phyloP scores from a whole-genome alignment of 805 yeast genomes.

The Kodamaea laetipori region DNA sequence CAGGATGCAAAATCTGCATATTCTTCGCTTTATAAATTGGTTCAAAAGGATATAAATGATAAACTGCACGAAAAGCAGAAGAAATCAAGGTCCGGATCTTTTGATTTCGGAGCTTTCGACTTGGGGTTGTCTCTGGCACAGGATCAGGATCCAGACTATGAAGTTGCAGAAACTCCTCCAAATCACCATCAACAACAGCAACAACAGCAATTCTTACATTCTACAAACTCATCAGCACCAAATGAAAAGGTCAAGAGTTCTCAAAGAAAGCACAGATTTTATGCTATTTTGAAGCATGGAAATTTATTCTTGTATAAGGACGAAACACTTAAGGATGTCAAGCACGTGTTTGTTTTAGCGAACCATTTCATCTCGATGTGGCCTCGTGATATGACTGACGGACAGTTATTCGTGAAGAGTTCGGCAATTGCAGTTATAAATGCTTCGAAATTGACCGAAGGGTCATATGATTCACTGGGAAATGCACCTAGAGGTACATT shows the following conservation, averaged over 20 bases:
- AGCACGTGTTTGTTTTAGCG: conserved; percentile 76
- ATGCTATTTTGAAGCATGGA: conserved; percentile 79
- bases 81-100: conserved; percentile 14
- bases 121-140: conserved; percentile 4
- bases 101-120: conserved; percentile 12
- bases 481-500: conserved; percentile 41
- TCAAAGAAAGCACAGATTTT: conserved; percentile 59
- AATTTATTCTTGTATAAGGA: conserved; percentile 83
- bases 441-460: conserved; percentile 11
- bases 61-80: conserved; percentile 6
- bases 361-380: conserved; percentile 74
- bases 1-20: conserved; percentile 56
- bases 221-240: not conserved
- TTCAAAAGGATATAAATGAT: conserved; percentile 33
- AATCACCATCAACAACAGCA: conserved; percentile 7
- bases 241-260: conserved; percentile 20
- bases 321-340: conserved; percentile 62
- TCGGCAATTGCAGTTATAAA: conserved; percentile 75
- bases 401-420: conserved; percentile 75
- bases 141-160: conserved; percentile 6
- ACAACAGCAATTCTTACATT: conserved; percentile 7
- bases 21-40: conserved; percentile 59
- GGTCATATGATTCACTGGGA: conserved; percentile 20
- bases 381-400: conserved; percentile 80
- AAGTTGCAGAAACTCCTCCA: not conserved